Base-by-base conservation (phyloP, 345 rosid genomes). In the Eucalyptus curtisii region DNA sequence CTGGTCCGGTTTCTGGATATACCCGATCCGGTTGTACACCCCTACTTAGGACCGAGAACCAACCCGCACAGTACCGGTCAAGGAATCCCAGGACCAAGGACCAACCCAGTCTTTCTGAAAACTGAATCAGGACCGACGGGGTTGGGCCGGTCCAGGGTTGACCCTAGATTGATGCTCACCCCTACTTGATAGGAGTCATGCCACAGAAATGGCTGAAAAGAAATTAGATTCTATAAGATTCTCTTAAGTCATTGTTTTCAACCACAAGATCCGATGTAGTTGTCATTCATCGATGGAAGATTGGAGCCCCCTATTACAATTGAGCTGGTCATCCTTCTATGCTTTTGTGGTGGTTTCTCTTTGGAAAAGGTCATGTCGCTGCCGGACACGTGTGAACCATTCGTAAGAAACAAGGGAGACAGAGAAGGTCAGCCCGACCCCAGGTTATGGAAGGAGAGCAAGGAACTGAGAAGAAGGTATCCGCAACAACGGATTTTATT, bases 51-150 rank as follows among this genome's bases (percentile, higher is more conserved):
- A 52, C 0, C 0, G 2, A 52, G 2, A 7, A 52, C 57, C 2
- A 52, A 52, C 4, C 4, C 2, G 19, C 4, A 52, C 10, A 7
- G 2, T 52, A 52, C 2, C 19, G 1, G 1, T 52, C 1, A 1
- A 52, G 0, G 2, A 52, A 52, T 52, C 57, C 57, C 2, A 52
- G 0, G 1, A 52, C 24, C 24, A 52, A 52, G 10, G 24, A 52
- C 2, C 2, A 0, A 52, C 24, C 0, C 0, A 52, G 4, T 52
- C 10, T 52, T 52, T 24, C 0, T 52, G 10, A 7, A 3, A 52
- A 8, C 1, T 2, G 1, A 2, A 52, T 10, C 0, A 20, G 0
- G 4, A 52, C 10, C 3, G 0, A 4, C 1, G 2, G 10, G 57
- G 57, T 52, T 52, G 10, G 57, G 57, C 24, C 57, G 0, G 24